Base-by-base conservation (phyloP, 2,329 filamentous ascomycete genomes). In the Blumeria hordei region DNA sequence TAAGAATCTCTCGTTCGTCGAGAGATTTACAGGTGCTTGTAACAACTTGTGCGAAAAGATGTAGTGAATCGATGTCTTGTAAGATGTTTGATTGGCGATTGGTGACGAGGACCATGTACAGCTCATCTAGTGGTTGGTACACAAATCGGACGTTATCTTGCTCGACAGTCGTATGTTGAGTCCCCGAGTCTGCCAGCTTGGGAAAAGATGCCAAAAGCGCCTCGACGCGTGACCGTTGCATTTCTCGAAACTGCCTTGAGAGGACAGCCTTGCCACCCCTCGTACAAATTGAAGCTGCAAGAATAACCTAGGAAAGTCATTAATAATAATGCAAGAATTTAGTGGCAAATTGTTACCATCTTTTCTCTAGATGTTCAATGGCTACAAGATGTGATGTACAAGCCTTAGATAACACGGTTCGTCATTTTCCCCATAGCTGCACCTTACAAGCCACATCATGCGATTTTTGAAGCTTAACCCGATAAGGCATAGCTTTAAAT, bases 131-230 rank as follows among this genome's bases (percentile, higher is more conserved):
- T 58, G 92, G 93, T 69, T 98, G 92, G 74, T 98, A 98, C 57
- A 98, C 92, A 67, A 95, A 98, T 72, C 92, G 90, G 66, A 98
- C 92, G 73, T 94, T 96, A 73, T 98, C 93, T 71, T 96, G 88
- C 71, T 98, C 92, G 64, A 96, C 88, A 6, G 86, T 98, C 33
- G 92, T 98, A 70, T 98, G 92, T 70, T 98, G 92, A 54, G 88
- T 95, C 58, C 88, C 85, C 59, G 85, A 88, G 69, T 95, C 88
- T 65, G 92, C 88, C 57, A 96, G 84, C 72, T 98, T 98, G 55
- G 92, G 93, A 67, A 98, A 95, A 9, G 90, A 94, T 60, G 93
- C 92, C 56, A 98, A 83, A 56, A 98, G 80, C 56, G 85, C 92
- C 74, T 98, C 93, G 66, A 98, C 88, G 67, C 93, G 81, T 53